Conservation (phyloP, 2,329 filamentous ascomycete species). For the Diplodia sapinea region DNA sequence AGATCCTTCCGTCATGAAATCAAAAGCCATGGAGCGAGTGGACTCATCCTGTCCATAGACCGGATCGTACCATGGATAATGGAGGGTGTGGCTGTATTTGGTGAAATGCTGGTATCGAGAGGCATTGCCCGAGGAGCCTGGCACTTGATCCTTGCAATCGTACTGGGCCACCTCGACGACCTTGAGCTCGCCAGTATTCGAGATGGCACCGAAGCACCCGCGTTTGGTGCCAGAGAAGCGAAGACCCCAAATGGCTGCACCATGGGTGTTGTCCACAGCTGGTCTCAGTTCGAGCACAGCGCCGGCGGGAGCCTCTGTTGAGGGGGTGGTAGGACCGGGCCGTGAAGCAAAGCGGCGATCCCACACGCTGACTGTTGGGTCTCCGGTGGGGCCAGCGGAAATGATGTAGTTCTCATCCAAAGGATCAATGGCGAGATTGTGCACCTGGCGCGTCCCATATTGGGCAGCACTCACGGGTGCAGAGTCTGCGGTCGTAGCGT, state of each 20-base stretch:
- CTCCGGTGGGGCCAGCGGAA: conserved; percentile 73
- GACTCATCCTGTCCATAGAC: conserved; percentile 53
- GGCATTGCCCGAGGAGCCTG: conserved; percentile 4
- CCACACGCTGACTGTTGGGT: conserved; percentile 78
- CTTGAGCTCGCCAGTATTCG: conserved; percentile 65
- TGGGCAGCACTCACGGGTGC: conserved; percentile 55
- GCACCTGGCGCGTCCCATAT: conserved; percentile 63
- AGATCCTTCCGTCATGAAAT: conserved; percentile 60
- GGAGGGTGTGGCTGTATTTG: conserved; percentile 50
- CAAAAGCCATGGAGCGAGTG: conserved; percentile 63
- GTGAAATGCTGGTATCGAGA: conserved; percentile 55
- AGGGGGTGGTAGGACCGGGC: conserved; percentile 40
- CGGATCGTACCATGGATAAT: conserved; percentile 54
- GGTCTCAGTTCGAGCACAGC: conserved; percentile 64
- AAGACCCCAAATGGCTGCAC: conserved; percentile 65
- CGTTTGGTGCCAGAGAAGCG: conserved; percentile 65
- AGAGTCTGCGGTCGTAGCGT: conserved; percentile 41
- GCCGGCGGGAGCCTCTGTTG: conserved; percentile 60
- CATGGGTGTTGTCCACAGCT: conserved; percentile 56
- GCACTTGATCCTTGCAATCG: conserved; percentile 39
- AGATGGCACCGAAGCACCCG: conserved; percentile 63
- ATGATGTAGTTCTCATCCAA: conserved; percentile 83
- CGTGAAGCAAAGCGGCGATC: conserved; percentile 64
- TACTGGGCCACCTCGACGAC: conserved; percentile 62
- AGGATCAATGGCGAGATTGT: conserved; percentile 77